These are phyloP conservation scores for Rosa persica DNA, from an alignment of 306 rosid genomes.

Conservation along the genomic window DNA sequence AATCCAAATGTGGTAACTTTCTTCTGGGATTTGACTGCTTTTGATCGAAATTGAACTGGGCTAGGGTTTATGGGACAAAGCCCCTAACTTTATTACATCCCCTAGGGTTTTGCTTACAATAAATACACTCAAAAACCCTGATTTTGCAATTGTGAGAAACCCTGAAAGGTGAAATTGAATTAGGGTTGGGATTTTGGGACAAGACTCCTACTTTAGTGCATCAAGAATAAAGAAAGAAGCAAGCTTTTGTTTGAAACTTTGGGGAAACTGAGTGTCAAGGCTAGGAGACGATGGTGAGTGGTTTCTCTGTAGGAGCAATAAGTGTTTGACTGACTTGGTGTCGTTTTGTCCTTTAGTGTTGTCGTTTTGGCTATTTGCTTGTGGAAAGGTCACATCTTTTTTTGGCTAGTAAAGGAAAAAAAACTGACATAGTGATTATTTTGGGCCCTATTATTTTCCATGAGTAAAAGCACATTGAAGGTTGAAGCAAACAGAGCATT, in stretches of 20 bases:
- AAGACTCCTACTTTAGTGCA: background rate
- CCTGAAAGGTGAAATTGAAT: background rate
- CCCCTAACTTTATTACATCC: background rate
- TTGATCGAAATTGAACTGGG: background rate
- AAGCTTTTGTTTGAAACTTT: slow-evolving; percentile 9
- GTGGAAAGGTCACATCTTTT: background rate
- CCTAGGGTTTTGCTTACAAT: background rate
- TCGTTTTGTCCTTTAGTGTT: background rate
- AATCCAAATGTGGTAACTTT: background rate
- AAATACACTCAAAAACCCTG: slow-evolving; percentile 11
- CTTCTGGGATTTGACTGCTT: background rate
- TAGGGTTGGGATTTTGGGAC: slow-evolving; percentile 5
- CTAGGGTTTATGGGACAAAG: background rate
- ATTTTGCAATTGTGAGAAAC: background rate
- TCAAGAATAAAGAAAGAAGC: background rate
- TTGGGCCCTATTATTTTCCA: too few relatives aligned
- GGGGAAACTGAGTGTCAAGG: slow-evolving; percentile 9
- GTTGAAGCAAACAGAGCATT: background rate
- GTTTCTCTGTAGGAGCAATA: background rate
- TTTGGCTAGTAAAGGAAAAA: background rate
- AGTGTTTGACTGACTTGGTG: slow-evolving; percentile 1
- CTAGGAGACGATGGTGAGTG: background rate
- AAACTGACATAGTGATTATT: background rate
- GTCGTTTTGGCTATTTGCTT: background rate
- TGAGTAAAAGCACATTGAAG: background rate